These are phyloP conservation scores for Acanthamoeba pearcei DNA, from an alignment of 208 protist species.

Conservation along the genomic window DNA sequence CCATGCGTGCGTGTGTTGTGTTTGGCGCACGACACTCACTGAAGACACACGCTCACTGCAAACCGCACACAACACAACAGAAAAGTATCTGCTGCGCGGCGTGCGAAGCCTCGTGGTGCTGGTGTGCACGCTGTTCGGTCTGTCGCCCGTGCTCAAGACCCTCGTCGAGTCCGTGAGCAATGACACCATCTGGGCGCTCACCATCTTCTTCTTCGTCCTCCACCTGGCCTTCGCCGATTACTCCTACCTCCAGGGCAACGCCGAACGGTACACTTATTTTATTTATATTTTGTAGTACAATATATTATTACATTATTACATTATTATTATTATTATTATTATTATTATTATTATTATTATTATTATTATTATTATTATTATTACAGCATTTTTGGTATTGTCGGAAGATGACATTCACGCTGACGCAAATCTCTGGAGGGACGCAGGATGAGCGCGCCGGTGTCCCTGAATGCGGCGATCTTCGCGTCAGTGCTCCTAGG, in stretches of 20 bases:
- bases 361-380: too few relatives aligned
- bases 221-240: constrained; percentile 80
- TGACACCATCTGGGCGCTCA: constrained; percentile 84
- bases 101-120: constrained; percentile 77
- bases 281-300: too few relatives aligned
- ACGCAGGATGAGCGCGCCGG: constrained; percentile 62
- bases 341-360: too few relatives aligned
- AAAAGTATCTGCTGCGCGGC: constrained; percentile 69
- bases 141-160: constrained; percentile 82
- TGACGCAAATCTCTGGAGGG: not conserved
- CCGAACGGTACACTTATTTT: constrained; percentile 11
- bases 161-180: constrained; percentile 81
- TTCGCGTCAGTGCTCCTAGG: constrained; percentile 83
- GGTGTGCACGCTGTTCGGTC: constrained; percentile 76
- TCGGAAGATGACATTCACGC: not conserved
- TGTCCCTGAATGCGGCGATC: constrained; percentile 84
- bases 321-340: not conserved
- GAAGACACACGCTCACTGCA: too few relatives aligned
- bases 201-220: constrained; percentile 81
- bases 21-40: too few relatives aligned
- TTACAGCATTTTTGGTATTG: not conserved
- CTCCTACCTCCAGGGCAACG: constrained; percentile 76
- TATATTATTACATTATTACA: too few relatives aligned
- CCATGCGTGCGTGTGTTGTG: too few relatives aligned
- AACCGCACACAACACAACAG: not conserved